Percentiles rank a stretch among this genome's conserved stretches.
Conservation (phyloP, 1,284 basidiomycete species). For the Xerocomus nothofagi region DNA sequence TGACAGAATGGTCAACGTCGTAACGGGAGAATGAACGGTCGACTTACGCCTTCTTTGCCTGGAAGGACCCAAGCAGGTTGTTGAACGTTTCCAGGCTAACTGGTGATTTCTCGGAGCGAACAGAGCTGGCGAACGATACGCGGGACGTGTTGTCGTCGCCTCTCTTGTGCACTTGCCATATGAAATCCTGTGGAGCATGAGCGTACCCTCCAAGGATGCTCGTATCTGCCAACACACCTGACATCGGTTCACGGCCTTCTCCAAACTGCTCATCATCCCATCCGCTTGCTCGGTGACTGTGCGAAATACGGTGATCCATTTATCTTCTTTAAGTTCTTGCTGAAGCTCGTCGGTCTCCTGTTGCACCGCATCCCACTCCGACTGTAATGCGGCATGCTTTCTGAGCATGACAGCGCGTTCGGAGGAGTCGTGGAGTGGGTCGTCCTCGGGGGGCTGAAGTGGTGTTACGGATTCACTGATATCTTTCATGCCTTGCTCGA, state of each 20-base stretch:
- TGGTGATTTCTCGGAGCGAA: constrained; percentile 52
- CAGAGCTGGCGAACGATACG: constrained; percentile 45
- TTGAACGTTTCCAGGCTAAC: constrained; percentile 62
- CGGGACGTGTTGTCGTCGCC: constrained; percentile 50
- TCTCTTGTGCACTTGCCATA: constrained; percentile 70
- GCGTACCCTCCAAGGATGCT: background rate
- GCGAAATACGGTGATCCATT: constrained; percentile 92
- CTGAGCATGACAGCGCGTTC: constrained; percentile 59
- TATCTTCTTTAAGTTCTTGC: constrained; percentile 93
- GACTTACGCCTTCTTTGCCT: constrained; percentile 80
- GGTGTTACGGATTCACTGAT: constrained; percentile 66
- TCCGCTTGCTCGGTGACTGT: constrained; percentile 91
- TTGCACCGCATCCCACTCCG: constrained; percentile 81
- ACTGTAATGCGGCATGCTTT: constrained; percentile 65
- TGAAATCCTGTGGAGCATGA: constrained; percentile 62
- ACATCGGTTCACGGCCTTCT: constrained; percentile 86
- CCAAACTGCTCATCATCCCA: constrained; percentile 94
- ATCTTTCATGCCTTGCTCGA: constrained; percentile 66
- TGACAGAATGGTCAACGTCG: constrained; percentile 30
- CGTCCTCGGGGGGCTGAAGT: constrained; percentile 49
- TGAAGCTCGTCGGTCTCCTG: constrained; percentile 79
- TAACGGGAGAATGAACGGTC: background rate
- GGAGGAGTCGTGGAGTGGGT: constrained; percentile 40
- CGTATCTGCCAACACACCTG: constrained; percentile 55
- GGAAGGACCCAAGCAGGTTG: constrained; percentile 68